Evolutionary conservation across 148 eudicot species (phyloP), one percentile per base, ranked within the genome.

Genomic region (Camellia lanceoleosa): DNA sequence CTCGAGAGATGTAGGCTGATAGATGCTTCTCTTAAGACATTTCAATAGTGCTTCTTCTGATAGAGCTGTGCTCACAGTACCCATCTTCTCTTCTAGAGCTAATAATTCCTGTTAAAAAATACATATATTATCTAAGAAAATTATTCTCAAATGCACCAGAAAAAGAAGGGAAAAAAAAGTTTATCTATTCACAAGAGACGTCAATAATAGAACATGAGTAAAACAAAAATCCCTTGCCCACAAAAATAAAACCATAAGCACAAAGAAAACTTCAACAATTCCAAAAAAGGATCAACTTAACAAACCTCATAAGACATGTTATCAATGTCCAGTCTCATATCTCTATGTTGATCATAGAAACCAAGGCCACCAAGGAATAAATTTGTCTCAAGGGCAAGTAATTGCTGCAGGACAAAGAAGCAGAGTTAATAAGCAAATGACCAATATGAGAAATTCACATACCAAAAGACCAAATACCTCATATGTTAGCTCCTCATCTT

Each of bases 241-340:
- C n/a, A 18, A 74, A 54, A 54, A 20, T 15, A 64, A 49, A 38
- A 38, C n/a, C 47, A 2, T 59, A 77, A 9, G 72, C 11, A 51
- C 42, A 65, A 67, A n/a, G 7, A 30, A 56, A 77, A 47, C 55
- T 77, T 11, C 55, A 62, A 61, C 20, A 43, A 54, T 56, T 80
- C 46, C 55, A 43, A 55, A 43, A 55, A 68, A 63, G 68, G 42
- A 59, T 30, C 43, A 15, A 42, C 52, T 19, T 0, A 56, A 71
- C 83, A 78, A 73, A 93, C 99, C 93, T 93, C 98, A 66, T 93
- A 93, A 20, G 97, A 92, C 99, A 96, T 93, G 86, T 90, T 91
- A 79, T 96, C 99, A 49, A 96, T 96, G 82, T 96, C 98, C 79
- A 96, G 84, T 84, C 99, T 92, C 99, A 96, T 89, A 83, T 93